Conservation (phyloP, 2,329 filamentous ascomycete genomes). For the Apiospora sp. region DNA sequence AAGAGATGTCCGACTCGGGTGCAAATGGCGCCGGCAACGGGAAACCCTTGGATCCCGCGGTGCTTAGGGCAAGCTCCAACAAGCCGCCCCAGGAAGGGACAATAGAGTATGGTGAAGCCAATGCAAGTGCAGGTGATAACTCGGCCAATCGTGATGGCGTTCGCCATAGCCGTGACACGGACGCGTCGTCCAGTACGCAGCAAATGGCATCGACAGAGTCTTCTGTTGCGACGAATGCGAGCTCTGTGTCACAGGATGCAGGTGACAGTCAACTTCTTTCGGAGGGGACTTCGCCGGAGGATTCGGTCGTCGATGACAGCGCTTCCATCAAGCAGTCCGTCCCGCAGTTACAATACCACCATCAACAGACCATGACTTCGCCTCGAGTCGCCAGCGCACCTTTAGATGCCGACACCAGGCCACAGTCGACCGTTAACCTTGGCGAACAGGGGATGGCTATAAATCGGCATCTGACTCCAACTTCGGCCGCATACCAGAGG, state of each 20-base stretch:
- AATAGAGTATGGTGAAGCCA: not conserved
- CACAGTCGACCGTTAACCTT: slow-evolving; percentile 60
- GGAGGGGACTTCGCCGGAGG: slow-evolving; percentile 56
- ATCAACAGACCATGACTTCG: slow-evolving; percentile 52
- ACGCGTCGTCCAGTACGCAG: slow-evolving; percentile 58
- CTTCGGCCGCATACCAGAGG: slow-evolving; percentile 56
- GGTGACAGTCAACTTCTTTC: slow-evolving; percentile 50
- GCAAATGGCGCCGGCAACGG: not conserved
- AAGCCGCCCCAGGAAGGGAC: not conserved
- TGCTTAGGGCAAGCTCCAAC: not conserved
- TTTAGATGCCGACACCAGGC: slow-evolving; percentile 50
- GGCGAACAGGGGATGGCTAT: slow-evolving; percentile 58
- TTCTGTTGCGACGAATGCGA: slow-evolving; percentile 63
- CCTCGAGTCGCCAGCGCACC: slow-evolving; percentile 52
- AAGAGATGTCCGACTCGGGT: not conserved
- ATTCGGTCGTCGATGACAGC: slow-evolving; percentile 58
- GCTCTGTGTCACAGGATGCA: slow-evolving; percentile 61
- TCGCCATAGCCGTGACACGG: slow-evolving; percentile 62
- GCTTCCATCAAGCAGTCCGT: slow-evolving; percentile 53
- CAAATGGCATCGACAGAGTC: slow-evolving; percentile 59
- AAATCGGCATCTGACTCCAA: slow-evolving; percentile 70
- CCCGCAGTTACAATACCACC: slow-evolving; percentile 69
- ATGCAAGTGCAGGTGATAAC: not conserved
- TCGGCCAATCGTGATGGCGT: slow-evolving; percentile 33
- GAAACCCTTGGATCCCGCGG: not conserved